A percentile compares a stretch with the other conserved stretches of the same genome.
These are phyloP conservation scores for Neurospora sp. DNA, from an alignment of 495 filamentous ascomycete genomes.

Conservation along the genomic window DNA sequence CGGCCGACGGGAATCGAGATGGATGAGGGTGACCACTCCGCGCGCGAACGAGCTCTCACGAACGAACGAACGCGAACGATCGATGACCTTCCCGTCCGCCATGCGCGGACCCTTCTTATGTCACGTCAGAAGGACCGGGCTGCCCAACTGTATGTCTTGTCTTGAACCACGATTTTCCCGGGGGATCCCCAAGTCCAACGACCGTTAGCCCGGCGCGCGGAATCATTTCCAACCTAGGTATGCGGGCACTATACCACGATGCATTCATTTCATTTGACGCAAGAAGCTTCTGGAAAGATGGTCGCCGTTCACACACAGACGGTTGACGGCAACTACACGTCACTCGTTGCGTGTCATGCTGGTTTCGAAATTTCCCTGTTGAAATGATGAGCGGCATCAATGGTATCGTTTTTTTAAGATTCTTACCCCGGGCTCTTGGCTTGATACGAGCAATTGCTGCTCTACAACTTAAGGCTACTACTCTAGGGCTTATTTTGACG, in stretches of 20 bases:
- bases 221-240: not conserved
- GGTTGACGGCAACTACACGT: not conserved
- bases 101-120: not conserved
- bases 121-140: not conserved
- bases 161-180: not conserved
- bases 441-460: not conserved
- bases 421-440: not conserved
- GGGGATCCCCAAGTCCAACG: not conserved
- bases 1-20: not conserved
- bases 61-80: not conserved
- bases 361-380: not conserved
- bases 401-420: not conserved
- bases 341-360: not conserved
- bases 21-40: not conserved
- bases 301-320: not conserved
- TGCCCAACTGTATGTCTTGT: too few relatives aligned
- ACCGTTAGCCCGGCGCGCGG: not conserved
- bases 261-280: not conserved
- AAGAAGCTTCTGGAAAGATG: not conserved
- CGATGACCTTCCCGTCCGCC: not conserved
- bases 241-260: not conserved
- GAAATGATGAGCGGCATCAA: not conserved
- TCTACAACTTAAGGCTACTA: not conserved
- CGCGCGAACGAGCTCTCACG: not conserved
- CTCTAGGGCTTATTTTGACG: not conserved